These are phyloP conservation scores for Deuterostichococcus epilithicus DNA, from an alignment of 139 green algal species.

Conservation along the genomic window DNA sequence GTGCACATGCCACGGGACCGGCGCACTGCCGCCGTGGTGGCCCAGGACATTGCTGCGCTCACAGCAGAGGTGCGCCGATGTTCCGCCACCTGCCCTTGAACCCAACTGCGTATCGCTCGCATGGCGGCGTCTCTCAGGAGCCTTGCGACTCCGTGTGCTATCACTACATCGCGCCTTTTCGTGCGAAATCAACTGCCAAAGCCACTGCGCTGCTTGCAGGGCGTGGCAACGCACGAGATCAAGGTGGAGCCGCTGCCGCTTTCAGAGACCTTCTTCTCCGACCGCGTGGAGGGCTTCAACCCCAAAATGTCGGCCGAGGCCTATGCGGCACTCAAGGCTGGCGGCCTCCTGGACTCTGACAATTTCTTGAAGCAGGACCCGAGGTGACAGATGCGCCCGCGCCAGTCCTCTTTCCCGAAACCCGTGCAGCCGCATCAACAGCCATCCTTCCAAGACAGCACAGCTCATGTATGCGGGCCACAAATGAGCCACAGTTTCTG, in stretches of 20 bases:
- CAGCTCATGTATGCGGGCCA: not conserved
- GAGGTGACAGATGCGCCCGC: not conserved
- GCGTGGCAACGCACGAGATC: conserved; percentile 14
- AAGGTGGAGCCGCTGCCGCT: conserved; percentile 23
- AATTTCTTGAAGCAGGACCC: conserved; percentile 23
- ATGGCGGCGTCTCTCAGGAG: not conserved
- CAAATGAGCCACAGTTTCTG: not conserved
- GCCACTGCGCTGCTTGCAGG: conserved; percentile 12
- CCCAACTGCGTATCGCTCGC: not conserved
- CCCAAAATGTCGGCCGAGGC: conserved; percentile 7
- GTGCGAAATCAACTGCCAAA: too few species aligned
- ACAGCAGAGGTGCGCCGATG: conserved; percentile 11
- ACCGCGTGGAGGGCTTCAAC: conserved; percentile 8
- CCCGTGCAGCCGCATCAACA: not conserved
- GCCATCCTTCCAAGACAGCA: not conserved
- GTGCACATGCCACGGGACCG: conserved; percentile 61
- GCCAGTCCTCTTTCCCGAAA: not conserved
- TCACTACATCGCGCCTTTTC: too few species aligned
- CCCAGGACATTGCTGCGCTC: conserved; percentile 22
- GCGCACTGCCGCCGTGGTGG: conserved; percentile 24
- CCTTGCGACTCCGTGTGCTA: too few species aligned
- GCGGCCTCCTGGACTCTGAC: conserved; percentile 6
- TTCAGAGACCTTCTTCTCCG: conserved; percentile 22
- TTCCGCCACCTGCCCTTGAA: too few species aligned
- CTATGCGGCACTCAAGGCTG: conserved; percentile 10